Conservation (phyloP, 805 yeast genomes). For the Ogataea sp. region DNA sequence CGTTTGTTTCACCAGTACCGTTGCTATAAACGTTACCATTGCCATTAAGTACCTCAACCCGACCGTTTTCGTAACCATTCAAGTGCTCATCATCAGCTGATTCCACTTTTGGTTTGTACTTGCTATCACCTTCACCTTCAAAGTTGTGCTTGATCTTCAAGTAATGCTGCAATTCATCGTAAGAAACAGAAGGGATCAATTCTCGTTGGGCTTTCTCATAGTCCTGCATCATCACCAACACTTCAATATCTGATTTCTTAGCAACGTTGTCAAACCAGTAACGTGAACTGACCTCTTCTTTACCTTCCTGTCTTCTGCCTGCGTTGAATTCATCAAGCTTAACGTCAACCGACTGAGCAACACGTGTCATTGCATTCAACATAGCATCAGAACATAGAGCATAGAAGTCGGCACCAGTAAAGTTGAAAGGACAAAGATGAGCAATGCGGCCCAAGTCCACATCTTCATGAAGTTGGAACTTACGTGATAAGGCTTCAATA, state of each 20-base stretch:
- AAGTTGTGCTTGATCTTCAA: slow-evolving; percentile 70
- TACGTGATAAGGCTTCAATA: slow-evolving; percentile 80
- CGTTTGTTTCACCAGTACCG: too few species aligned
- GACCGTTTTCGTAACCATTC: too few species aligned
- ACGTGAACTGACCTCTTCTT: slow-evolving; percentile 49
- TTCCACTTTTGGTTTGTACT: too few species aligned
- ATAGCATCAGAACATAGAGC: slow-evolving; percentile 94
- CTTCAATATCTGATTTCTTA: slow-evolving; percentile 54
- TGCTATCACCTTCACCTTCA: too few species aligned
- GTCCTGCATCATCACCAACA: slow-evolving; percentile 62
- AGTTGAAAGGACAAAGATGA: slow-evolving; percentile 72
- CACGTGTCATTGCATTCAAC: slow-evolving; percentile 92
- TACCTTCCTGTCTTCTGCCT: slow-evolving; percentile 18
- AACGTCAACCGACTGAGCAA: slow-evolving; percentile 66
- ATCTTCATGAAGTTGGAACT: slow-evolving; percentile 53
- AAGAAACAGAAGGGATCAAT: slow-evolving; percentile 78
- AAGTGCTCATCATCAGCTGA: too few species aligned
- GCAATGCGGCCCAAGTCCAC: slow-evolving; percentile 59
- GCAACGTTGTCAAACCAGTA: slow-evolving; percentile 91
- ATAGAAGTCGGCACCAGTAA: slow-evolving; percentile 96
- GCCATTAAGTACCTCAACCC: too few species aligned
- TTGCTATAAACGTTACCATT: too few species aligned
- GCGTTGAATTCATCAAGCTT: slow-evolving; percentile 49
- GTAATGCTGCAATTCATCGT: slow-evolving; percentile 80
- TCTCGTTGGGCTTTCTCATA: slow-evolving; percentile 69